Evolutionary conservation across 495 filamentous ascomycete species (phyloP), one percentile per base, ranked within the genome.

Genomic region (Trichoderma gamsii): DNA sequence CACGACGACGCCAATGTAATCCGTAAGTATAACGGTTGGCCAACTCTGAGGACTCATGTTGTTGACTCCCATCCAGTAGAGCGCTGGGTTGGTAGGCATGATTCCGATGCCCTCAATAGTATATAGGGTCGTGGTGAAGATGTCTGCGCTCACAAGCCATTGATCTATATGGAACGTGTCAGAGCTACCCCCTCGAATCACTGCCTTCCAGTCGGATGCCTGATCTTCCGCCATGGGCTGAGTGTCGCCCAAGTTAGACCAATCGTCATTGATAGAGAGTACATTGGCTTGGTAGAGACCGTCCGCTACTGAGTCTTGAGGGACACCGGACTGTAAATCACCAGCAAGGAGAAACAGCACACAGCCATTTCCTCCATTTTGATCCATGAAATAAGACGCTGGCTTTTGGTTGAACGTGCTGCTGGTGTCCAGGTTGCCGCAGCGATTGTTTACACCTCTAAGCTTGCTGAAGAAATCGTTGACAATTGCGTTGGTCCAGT

Each of bases 11-110:
- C 72, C 72, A 21, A 74, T 71, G 69, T 74, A 74, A 27, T 74
- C 72, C 0, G 69, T 67, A 51, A 74, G 13, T 27, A 74, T 4
- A n/a, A 74, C 72, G 43, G 71, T 74, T 1, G 72, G 72, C 64
- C 66, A 74, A 38, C 67, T 66, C 66, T 71, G 63, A 49, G 72
- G 72, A 27, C 59, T 67, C 56, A 74, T 74, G 21, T 69, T 65
- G 66, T 70, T 72, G 29, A 74, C 71, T 9, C 72, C 72, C 8
- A 66, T 66, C 68, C 67, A 74, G 68, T 74, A 74, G 9, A 74
- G 66, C 63, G 72, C 63, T 0, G 72, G 72, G 66, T 74, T 74
- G 3, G 71, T 70, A 51, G 69, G 69, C 41, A 73, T 63, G 7
- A 72, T 70, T 35, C 69, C 71, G 35, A 74, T 69, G n/a, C 16